Evolutionary conservation across 2,329 filamentous ascomycete species (phyloP).

Genomic region (Penicillium sp.): DNA sequence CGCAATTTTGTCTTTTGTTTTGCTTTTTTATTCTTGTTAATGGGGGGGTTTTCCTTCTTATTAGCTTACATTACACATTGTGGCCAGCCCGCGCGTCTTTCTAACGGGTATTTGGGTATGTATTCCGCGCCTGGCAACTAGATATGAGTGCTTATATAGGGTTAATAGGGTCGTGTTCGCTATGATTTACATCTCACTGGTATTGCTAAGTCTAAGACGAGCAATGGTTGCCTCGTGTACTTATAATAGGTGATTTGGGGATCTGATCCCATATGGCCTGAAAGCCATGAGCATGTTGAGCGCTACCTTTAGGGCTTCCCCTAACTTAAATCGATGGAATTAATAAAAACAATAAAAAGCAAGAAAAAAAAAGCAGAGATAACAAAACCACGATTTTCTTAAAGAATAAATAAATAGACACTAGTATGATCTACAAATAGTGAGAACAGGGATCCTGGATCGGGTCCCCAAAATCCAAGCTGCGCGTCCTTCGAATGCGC

Average conservation of each 20-base stretch:
- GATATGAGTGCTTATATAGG: not conserved
- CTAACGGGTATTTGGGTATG: not conserved
- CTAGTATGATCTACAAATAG: conserved; percentile 18
- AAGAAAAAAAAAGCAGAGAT: not conserved
- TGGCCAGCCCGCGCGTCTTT: conserved; percentile 5
- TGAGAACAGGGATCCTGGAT: conserved; percentile 18
- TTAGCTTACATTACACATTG: not conserved
- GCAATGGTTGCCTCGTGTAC: not conserved
- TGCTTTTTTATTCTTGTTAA: not conserved
- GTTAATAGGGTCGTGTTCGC: not conserved
- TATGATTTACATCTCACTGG: not conserved
- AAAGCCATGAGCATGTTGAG: not conserved
- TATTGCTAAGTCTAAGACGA: not conserved
- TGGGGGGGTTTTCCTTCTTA: no score
- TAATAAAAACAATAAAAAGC: not conserved
- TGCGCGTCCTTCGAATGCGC: conserved; percentile 12
- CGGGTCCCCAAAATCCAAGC: conserved; percentile 11
- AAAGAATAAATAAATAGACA: not conserved
- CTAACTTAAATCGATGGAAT: not conserved
- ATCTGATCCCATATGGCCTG: conserved; percentile 3
- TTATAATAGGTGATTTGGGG: not conserved
- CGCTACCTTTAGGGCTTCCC: not conserved
- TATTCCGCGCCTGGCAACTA: not conserved
- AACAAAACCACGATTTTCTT: not conserved
- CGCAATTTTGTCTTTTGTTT: not conserved